Conservation (phyloP, 495 filamentous ascomycete genomes). For the Aspergillus conjunctus region DNA sequence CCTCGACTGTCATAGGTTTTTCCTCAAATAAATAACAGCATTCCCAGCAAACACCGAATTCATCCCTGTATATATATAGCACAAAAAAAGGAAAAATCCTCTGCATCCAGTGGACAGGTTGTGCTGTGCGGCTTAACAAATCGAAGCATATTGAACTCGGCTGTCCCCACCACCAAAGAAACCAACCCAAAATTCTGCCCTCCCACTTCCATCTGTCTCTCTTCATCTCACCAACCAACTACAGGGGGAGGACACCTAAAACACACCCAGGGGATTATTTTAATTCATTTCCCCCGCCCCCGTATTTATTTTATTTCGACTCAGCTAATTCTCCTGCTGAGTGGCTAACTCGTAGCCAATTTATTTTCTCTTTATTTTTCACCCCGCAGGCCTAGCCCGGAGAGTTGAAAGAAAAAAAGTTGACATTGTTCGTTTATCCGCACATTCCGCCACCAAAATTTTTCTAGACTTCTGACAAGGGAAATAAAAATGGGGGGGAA, state of each 20-base stretch:
- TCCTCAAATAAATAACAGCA: not conserved
- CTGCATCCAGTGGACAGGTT: no score
- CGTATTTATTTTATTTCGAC: constrained; percentile 8
- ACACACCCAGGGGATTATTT: not conserved
- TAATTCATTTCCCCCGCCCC: constrained; percentile 20
- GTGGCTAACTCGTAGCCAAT: constrained; percentile 8
- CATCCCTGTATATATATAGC: no score
- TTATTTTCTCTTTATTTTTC: constrained; percentile 10
- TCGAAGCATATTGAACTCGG: constrained; percentile 5
- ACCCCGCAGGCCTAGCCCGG: constrained; percentile 19
- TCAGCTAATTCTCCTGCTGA: not conserved
- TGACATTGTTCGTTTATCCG: constrained; percentile 21
- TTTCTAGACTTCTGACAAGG: not conserved
- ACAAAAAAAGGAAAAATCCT: no score
- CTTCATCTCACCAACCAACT: constrained; percentile 22
- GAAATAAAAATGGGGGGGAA: not conserved
- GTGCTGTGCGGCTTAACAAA: constrained; percentile 20
- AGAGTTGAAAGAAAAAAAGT: constrained; percentile 11
- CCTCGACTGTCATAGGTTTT: not conserved
- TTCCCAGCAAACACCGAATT: no score
- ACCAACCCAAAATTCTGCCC: constrained; percentile 24
- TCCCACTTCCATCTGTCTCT: constrained; percentile 14
- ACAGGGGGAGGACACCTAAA: constrained; percentile 9
- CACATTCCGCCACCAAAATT: constrained; percentile 19
- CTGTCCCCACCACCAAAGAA: constrained; percentile 25